Percentiles rank a stretch among this genome's conserved stretches.
phyloP scores from a whole-genome alignment of 148 eudicot species.

The Rhododendron ferrugineum region DNA sequence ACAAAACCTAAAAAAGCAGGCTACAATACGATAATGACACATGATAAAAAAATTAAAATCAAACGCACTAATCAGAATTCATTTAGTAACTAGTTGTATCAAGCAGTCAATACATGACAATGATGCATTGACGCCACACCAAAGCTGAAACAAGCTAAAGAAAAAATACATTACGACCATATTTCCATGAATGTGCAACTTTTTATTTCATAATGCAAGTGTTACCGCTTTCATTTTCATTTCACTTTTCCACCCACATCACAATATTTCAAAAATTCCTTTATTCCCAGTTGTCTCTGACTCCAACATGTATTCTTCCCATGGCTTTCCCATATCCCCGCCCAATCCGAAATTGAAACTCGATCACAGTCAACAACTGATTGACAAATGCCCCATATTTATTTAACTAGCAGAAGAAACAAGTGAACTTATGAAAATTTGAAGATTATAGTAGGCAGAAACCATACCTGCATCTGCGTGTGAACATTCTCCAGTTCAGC shows the following conservation, averaged over 20 bases:
- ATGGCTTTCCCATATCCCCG: not conserved
- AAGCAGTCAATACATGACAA: not conserved
- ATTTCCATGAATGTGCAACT: not conserved
- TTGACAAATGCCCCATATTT: not conserved
- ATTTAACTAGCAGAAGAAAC: not conserved
- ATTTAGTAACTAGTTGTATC: not conserved
- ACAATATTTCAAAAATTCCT: not conserved
- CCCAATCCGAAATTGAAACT: not conserved
- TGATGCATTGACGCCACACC: not conserved
- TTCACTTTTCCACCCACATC: not conserved
- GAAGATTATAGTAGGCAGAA: not conserved
- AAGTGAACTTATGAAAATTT: not conserved
- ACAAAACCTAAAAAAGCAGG: not conserved
- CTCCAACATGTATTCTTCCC: not conserved
- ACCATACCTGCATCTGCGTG: conserved; percentile 77
- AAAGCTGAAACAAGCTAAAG: not conserved
- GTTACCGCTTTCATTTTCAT: not conserved
- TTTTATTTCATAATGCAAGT: not conserved
- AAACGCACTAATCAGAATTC: not conserved
- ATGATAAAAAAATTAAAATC: not conserved
- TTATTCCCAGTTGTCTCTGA: not conserved
- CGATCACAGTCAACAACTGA: not conserved
- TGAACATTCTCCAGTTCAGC: conserved; percentile 87
- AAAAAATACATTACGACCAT: not conserved
- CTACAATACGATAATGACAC: not conserved